These are phyloP conservation scores for Petunia axillaris DNA, from an alignment of 257 asterid genomes.

Conservation along the genomic window DNA sequence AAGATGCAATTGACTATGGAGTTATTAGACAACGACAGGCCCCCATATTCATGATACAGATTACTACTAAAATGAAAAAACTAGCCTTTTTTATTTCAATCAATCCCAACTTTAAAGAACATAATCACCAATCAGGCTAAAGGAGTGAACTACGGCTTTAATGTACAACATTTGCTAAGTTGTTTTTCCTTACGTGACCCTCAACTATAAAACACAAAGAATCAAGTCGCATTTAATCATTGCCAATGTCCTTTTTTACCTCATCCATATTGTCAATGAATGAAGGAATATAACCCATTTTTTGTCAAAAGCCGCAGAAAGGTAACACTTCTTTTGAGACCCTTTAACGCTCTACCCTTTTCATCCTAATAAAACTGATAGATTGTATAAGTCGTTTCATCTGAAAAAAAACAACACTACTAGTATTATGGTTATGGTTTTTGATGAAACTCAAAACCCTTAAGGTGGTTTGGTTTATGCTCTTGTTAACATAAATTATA, in stretches of 20 bases:
- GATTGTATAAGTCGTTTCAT: no score
- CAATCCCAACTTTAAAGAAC: conserved; percentile 13
- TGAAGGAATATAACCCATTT: not conserved
- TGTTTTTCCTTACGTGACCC: conserved; percentile 7
- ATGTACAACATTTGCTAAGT: not conserved
- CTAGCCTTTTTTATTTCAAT: not conserved
- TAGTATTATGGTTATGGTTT: no score
- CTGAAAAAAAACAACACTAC: no score
- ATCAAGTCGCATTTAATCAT: conserved; percentile 25
- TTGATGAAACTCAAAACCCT: no score
- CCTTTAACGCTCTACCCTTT: conserved; percentile 38
- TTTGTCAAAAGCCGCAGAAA: conserved; percentile 24
- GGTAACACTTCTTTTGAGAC: not conserved
- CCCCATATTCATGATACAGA: not conserved
- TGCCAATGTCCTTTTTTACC: not conserved
- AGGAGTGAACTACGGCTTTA: conserved; percentile 35
- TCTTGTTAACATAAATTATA: no score
- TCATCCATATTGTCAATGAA: conserved; percentile 15
- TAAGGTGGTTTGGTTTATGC: no score
- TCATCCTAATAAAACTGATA: conserved; percentile 41
- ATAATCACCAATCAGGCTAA: conserved; percentile 36
- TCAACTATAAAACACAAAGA: conserved; percentile 15
- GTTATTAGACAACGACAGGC: not conserved
- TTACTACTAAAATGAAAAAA: conserved; percentile 22
- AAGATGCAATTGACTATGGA: conserved; percentile 14